These are phyloP conservation scores for Coniochaeta ligniaria DNA, from an alignment of 2,329 filamentous ascomycete species.

Conservation along the genomic window DNA sequence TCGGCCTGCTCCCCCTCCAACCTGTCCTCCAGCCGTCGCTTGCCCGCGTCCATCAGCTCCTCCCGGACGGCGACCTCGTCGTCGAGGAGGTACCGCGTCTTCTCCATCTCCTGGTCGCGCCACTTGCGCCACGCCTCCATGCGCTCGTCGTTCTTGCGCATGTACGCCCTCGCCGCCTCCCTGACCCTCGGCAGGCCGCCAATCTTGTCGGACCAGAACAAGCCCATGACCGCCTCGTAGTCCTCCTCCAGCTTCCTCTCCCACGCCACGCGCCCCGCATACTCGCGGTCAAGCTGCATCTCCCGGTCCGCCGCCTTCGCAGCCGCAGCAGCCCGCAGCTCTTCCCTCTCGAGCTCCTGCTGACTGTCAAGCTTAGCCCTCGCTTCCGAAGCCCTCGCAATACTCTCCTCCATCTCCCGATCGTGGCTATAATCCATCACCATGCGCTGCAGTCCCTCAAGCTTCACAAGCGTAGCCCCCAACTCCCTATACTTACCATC, in stretches of 20 bases:
- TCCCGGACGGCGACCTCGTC: conserved; percentile 31
- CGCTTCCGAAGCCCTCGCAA: conserved; percentile 11
- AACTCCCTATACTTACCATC: conserved; percentile 30
- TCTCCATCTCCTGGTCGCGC: conserved; percentile 30
- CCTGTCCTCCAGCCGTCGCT: conserved; percentile 18
- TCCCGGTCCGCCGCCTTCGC: conserved; percentile 26
- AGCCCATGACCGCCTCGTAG: conserved; percentile 30
- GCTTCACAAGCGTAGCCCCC: conserved; percentile 23
- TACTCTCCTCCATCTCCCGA: conserved; percentile 21
- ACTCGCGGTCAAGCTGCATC: conserved; percentile 29
- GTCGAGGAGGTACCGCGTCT: conserved; percentile 25
- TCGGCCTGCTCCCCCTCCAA: conserved; percentile 21
- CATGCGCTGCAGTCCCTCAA: conserved; percentile 35
- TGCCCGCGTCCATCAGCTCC: conserved; percentile 34
- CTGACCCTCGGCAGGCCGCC: conserved; percentile 21
- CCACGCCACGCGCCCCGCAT: conserved; percentile 27
- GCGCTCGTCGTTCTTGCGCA: conserved; percentile 31
- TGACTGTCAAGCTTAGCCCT: conserved; percentile 22
- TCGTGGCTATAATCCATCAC: conserved; percentile 30
- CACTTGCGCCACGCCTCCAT: conserved; percentile 33
- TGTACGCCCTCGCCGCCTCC: conserved; percentile 25
- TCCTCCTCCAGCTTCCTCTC: conserved; percentile 36
- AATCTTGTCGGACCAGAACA: conserved; percentile 28
- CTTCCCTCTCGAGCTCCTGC: conserved; percentile 24
- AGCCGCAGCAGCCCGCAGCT: conserved; percentile 16